These are phyloP conservation scores for Geotrichum phurueaensis DNA, from an alignment of 1,139 yeast genomes.

Conservation along the genomic window DNA sequence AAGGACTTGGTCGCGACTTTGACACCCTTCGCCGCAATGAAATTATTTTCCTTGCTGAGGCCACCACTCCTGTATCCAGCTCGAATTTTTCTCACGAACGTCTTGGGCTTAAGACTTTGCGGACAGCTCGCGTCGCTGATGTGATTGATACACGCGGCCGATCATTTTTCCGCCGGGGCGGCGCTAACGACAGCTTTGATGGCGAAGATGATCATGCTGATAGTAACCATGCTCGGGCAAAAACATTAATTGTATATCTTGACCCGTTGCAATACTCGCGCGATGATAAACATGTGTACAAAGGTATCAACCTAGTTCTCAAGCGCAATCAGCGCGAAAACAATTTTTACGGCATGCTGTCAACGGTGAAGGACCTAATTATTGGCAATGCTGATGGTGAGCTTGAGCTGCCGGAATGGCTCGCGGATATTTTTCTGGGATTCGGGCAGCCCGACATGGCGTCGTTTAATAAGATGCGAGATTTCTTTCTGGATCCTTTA, in stretches of 20 bases:
- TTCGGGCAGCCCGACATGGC: conserved; percentile 32
- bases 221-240: conserved; percentile 15
- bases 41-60: conserved; percentile 28
- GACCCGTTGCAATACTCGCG: conserved; percentile 16
- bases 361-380: conserved; percentile 22
- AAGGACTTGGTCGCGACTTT: conserved; percentile 33
- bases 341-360: conserved; percentile 26
- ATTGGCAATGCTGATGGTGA: conserved; percentile 15
- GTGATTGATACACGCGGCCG: conserved; percentile 18
- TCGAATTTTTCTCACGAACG: conserved; percentile 17
- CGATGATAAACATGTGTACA: conserved; percentile 6
- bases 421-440: conserved; percentile 36
- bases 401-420: conserved; percentile 36
- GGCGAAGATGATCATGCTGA: conserved; percentile 8
- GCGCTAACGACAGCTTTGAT: conserved; percentile 18
- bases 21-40: conserved; percentile 31
- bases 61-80: conserved; percentile 19
- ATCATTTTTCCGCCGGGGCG: not conserved
- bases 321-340: conserved; percentile 25
- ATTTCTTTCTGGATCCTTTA: not conserved
- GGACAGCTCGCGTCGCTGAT: conserved; percentile 28
- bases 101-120: conserved; percentile 24
- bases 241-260: conserved; percentile 19
- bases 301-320: conserved; percentile 24
- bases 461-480: conserved; percentile 17